A percentile compares a stretch with the other conserved stretches of the same genome.
phyloP scores from a whole-genome alignment of 768 basidiomycete genomes.

The Suillus discolor region DNA sequence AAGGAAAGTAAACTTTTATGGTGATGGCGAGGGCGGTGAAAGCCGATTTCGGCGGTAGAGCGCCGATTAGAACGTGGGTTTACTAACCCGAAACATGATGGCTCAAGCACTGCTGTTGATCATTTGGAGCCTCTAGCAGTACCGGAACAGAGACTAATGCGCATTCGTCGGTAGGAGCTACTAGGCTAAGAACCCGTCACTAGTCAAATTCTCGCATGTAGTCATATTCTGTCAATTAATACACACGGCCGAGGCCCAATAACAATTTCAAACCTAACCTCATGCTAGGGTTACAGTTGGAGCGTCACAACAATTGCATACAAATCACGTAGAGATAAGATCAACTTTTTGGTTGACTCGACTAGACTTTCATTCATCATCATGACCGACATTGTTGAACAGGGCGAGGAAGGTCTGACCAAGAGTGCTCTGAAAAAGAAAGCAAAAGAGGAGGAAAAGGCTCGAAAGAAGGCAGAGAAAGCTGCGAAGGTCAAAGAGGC shows the following conservation, averaged over 20 bases:
- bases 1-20: conserved; percentile 5
- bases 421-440: conserved; percentile 93
- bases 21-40: neutral
- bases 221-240: conserved; percentile 3
- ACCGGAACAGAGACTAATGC: neutral
- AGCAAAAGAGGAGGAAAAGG: conserved; percentile 89
- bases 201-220: neutral
- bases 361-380: conserved; percentile 3
- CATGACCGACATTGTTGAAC: conserved; percentile 21
- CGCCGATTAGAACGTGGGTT: conserved; percentile 11
- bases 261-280: conserved; percentile 23
- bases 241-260: conserved; percentile 5
- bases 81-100: neutral
- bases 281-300: conserved; percentile 14
- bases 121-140: neutral
- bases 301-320: conserved; percentile 1
- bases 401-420: conserved; percentile 54
- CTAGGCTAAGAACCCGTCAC: neutral
- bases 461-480: conserved; percentile 84
- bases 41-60: conserved; percentile 24
- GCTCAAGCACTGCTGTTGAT: conserved; percentile 7
- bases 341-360: conserved; percentile 11
- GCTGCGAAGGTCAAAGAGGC: conserved; percentile 78
- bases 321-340: conserved; percentile 23
- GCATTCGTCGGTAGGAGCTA: neutral